Conservation (phyloP, 2,329 filamentous ascomycete genomes). For the Simplicillium aogashimaense region DNA sequence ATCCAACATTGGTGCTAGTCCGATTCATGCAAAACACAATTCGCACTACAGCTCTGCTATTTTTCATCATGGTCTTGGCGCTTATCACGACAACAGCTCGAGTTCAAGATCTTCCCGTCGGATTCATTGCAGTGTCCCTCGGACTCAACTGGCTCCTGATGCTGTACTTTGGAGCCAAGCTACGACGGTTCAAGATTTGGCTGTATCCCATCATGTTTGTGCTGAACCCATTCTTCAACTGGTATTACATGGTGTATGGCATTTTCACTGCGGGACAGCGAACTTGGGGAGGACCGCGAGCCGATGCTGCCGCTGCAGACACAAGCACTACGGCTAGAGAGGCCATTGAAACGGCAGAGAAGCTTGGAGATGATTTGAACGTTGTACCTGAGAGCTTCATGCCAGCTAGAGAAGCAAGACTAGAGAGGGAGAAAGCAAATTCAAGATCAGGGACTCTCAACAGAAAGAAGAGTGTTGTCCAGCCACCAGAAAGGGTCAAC, state of each 20-base stretch:
- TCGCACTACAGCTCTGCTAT: slow-evolving; percentile 82
- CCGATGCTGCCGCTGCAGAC: slow-evolving; percentile 77
- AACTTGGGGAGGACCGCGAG: slow-evolving; percentile 90
- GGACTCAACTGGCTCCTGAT: slow-evolving; percentile 92
- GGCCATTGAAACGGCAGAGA: slow-evolving; percentile 73
- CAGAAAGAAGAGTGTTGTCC: slow-evolving; percentile 47
- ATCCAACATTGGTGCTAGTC: slow-evolving; percentile 76
- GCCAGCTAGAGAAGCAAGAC: slow-evolving; percentile 41
- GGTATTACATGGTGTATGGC: slow-evolving; percentile 95
- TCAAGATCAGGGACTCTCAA: slow-evolving; percentile 17
- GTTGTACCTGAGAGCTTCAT: slow-evolving; percentile 80
- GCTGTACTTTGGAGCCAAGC: slow-evolving; percentile 85
- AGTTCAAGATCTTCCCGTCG: slow-evolving; percentile 71
- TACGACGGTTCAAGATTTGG: slow-evolving; percentile 87
- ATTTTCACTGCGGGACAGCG: slow-evolving; percentile 90
- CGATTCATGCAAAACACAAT: slow-evolving; percentile 96
- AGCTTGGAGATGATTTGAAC: slow-evolving; percentile 78
- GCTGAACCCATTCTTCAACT: slow-evolving; percentile 94
- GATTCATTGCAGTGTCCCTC: slow-evolving; percentile 86
- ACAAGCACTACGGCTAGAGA: slow-evolving; percentile 65
- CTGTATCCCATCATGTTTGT: slow-evolving; percentile 94
- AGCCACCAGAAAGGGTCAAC: slow-evolving; percentile 65
- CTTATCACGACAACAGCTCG: slow-evolving; percentile 75
- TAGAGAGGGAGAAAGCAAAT: slow-evolving; percentile 1
- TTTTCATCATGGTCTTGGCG: slow-evolving; percentile 87